A percentile compares a stretch with the other conserved stretches of the same genome.
Conservation (phyloP, 176 grass and related monocot genomes). For the Aegilops umbellulata region DNA sequence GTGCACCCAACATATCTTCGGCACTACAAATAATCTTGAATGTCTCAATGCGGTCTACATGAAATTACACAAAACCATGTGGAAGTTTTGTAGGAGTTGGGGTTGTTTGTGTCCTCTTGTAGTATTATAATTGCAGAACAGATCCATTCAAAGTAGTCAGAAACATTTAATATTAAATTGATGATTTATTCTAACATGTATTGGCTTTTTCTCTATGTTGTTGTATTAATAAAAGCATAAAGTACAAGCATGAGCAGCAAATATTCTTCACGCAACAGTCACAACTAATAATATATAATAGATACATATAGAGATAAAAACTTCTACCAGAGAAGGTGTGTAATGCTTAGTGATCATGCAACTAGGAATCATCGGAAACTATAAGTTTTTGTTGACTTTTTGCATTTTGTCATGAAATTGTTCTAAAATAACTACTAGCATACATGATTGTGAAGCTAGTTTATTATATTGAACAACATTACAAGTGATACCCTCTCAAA, state of each 20-base stretch:
- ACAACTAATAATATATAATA: neutral
- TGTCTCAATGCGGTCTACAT: too few relatives aligned
- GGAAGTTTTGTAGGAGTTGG: too few relatives aligned
- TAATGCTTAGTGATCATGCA: neutral
- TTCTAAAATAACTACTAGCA: neutral
- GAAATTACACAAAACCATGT: too few relatives aligned
- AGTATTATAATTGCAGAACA: too few relatives aligned
- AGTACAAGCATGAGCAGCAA: neutral
- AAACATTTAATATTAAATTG: too few relatives aligned
- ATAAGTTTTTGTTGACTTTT: neutral
- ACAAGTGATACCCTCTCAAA: neutral
- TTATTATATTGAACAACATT: neutral
- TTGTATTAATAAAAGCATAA: neutral
- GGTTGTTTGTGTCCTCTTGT: too few relatives aligned
- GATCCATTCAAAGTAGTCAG: too few relatives aligned
- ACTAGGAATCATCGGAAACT: neutral
- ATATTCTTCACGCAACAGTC: neutral
- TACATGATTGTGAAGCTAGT: neutral
- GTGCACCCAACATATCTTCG: too few relatives aligned
- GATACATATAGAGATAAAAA: neutral
- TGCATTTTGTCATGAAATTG: neutral
- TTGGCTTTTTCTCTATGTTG: neutral
- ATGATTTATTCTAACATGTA: too few relatives aligned
- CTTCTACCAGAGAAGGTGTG: neutral
- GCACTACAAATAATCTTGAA: too few relatives aligned